A percentile compares a stretch with the other conserved stretches of the same genome.
Evolutionary conservation across 371 early-diverging fungal genomes (phyloP).

Genomic region (Fennellomyces sp.): DNA sequence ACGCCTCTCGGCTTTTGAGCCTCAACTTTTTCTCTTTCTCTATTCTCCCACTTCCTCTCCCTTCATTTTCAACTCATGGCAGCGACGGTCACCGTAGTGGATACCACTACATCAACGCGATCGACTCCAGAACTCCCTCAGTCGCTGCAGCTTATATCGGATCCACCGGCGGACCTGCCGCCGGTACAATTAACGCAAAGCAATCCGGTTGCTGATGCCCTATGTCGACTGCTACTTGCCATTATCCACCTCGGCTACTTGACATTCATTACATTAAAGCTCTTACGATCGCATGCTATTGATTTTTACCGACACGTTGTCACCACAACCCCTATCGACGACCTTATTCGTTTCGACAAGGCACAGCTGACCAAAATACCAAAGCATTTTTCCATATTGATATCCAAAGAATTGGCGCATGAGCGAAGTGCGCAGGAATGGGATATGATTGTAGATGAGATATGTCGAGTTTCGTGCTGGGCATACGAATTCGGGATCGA

Average conservation of each 20-base stretch:
- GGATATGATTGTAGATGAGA: constrained; percentile 32
- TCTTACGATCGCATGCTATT: constrained; percentile 4
- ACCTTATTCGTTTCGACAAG: constrained; percentile 32
- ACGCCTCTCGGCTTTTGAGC: background rate
- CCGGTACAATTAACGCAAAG: background rate
- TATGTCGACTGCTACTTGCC: constrained; percentile 20
- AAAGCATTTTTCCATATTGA: constrained; percentile 34
- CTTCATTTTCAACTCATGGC: constrained; percentile 3
- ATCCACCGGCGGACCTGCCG: background rate
- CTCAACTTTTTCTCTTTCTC: background rate
- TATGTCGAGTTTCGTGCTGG: constrained; percentile 44
- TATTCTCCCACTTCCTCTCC: background rate
- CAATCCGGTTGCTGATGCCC: background rate
- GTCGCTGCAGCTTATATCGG: constrained; percentile 6
- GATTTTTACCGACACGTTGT: background rate
- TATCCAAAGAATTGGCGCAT: constrained; percentile 35
- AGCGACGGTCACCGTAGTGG: background rate
- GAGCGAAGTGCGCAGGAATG: constrained; percentile 33
- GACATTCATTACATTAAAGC: constrained; percentile 15
- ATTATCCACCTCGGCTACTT: constrained; percentile 31
- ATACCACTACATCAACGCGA: background rate
- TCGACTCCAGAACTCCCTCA: background rate
- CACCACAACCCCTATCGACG: background rate
- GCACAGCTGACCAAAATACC: constrained; percentile 46
- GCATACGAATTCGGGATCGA: constrained; percentile 46